Percentiles rank a stretch among this genome's conserved stretches.
Conservation (phyloP, 257 asterid species). For the Cynanchum wilfordii region DNA sequence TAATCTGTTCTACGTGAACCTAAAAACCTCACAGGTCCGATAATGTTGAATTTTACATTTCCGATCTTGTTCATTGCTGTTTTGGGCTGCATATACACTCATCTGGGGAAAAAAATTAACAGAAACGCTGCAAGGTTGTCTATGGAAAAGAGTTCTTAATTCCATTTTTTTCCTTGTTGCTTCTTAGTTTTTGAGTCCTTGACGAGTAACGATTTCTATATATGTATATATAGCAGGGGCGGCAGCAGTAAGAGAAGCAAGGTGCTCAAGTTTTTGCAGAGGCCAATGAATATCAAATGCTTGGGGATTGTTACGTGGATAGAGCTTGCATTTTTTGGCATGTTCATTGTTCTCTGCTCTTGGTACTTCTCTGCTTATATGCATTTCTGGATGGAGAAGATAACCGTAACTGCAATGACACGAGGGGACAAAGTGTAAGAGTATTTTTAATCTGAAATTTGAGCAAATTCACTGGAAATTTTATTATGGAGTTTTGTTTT, state of each 20-base stretch:
- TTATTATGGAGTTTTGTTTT: too few relatives aligned
- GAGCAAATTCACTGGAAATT: too few relatives aligned
- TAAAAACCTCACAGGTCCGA: slow-evolving; percentile 50
- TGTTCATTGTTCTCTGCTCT: slow-evolving; percentile 65
- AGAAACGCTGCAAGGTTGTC: slow-evolving; percentile 24
- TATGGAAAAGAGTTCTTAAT: neutral
- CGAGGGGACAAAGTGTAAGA: slow-evolving; percentile 63
- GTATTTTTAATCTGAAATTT: too few relatives aligned
- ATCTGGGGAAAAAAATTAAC: slow-evolving; percentile 50
- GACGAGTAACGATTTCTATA: neutral
- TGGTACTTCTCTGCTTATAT: slow-evolving; percentile 77
- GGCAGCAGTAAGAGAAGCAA: slow-evolving; percentile 19
- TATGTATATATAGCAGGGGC: neutral
- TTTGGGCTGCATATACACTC: slow-evolving; percentile 76
- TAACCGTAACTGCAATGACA: slow-evolving; percentile 31
- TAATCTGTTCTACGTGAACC: neutral
- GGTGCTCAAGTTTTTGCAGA: slow-evolving; percentile 38
- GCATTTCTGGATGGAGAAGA: slow-evolving; percentile 59
- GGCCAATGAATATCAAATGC: slow-evolving; percentile 65
- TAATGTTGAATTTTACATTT: slow-evolving; percentile 82
- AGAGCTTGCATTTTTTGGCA: slow-evolving; percentile 51
- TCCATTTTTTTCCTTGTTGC: too few relatives aligned
- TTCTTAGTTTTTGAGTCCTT: neutral
- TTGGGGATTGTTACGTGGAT: slow-evolving; percentile 70
- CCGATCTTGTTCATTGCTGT: slow-evolving; percentile 91